Conservation (phyloP, 1,284 basidiomycete genomes). For the Exobasidium cylindrosporum region DNA sequence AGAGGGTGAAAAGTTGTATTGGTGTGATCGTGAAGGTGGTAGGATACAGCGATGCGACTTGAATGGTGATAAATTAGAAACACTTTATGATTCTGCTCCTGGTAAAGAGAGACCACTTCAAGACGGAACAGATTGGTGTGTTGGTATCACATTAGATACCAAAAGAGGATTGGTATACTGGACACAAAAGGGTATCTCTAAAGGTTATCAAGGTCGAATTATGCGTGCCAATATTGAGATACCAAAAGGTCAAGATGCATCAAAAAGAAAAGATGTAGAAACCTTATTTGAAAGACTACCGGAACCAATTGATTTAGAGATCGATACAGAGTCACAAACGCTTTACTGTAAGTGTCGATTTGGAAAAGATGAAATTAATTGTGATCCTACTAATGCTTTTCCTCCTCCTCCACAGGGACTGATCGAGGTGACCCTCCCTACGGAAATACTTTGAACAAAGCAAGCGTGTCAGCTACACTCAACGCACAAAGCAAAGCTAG, state of each 20-base stretch:
- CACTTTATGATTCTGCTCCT: slow-evolving; percentile 15
- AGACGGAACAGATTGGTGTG: slow-evolving; percentile 1
- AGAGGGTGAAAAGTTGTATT: slow-evolving; percentile 8
- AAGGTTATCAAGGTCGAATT: slow-evolving; percentile 5
- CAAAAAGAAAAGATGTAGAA: slow-evolving; percentile 12
- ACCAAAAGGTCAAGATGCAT: neutral
- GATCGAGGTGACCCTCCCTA: slow-evolving; percentile 15
- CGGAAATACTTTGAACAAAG: slow-evolving; percentile 4
- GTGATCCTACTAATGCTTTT: no score
- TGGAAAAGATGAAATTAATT: no score
- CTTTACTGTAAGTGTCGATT: slow-evolving; percentile 9
- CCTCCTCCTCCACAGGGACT: slow-evolving; percentile 4
- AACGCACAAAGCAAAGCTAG: slow-evolving; percentile 2
- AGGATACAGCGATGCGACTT: slow-evolving; percentile 1
- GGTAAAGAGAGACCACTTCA: slow-evolving; percentile 2
- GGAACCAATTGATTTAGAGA: slow-evolving; percentile 16
- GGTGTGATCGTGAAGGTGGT: slow-evolving; percentile 15
- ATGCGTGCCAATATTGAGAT: slow-evolving; percentile 13
- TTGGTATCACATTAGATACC: slow-evolving; percentile 12
- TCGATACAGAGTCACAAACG: slow-evolving; percentile 5
- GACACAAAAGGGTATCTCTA: slow-evolving; percentile 14
- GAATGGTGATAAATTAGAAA: slow-evolving; percentile 14
- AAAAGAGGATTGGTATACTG: slow-evolving; percentile 11
- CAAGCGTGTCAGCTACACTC: slow-evolving; percentile 1
- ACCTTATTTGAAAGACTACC: slow-evolving; percentile 10